A percentile compares a stretch with the other conserved stretches of the same genome.
These are phyloP conservation scores for Russula sp. DNA, from an alignment of 768 basidiomycete genomes.

Conservation along the genomic window DNA sequence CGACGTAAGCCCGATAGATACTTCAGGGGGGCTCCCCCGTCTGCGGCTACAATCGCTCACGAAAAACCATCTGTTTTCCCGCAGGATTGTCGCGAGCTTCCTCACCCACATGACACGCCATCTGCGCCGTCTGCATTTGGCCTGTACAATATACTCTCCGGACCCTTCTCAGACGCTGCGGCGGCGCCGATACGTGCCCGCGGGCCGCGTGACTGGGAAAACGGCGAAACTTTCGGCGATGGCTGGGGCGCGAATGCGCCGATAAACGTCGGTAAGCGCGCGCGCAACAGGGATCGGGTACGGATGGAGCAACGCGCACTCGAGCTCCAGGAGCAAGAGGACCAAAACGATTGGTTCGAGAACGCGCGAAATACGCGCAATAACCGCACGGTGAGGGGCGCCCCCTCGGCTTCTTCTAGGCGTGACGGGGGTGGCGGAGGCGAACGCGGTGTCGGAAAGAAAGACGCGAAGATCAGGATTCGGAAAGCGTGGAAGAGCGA, in stretches of 20 bases:
- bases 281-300: constrained; percentile 50
- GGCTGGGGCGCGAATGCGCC: constrained; percentile 43
- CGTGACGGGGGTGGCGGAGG: too few species aligned
- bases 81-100: constrained; percentile 53
- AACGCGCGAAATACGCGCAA: constrained; percentile 29
- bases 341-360: constrained; percentile 63
- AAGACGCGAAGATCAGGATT: constrained; percentile 23
- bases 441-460: constrained; percentile 23
- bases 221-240: constrained; percentile 33
- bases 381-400: constrained; percentile 25
- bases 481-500: constrained; percentile 18
- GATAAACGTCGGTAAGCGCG: constrained; percentile 58
- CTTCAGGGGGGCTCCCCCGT: too few species aligned
- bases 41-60: not conserved
- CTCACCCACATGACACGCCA: constrained; percentile 36
- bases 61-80: not conserved
- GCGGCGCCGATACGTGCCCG: constrained; percentile 25
- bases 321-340: constrained; percentile 41
- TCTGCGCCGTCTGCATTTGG: constrained; percentile 63
- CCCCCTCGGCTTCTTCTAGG: too few species aligned
- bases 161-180: constrained; percentile 48
- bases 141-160: constrained; percentile 47
- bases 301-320: constrained; percentile 46
- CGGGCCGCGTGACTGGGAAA: constrained; percentile 39
- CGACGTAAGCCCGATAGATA: constrained; percentile 46